Conservation (phyloP, 2,329 filamentous ascomycete species). For the Fusarium austroafricanum region DNA sequence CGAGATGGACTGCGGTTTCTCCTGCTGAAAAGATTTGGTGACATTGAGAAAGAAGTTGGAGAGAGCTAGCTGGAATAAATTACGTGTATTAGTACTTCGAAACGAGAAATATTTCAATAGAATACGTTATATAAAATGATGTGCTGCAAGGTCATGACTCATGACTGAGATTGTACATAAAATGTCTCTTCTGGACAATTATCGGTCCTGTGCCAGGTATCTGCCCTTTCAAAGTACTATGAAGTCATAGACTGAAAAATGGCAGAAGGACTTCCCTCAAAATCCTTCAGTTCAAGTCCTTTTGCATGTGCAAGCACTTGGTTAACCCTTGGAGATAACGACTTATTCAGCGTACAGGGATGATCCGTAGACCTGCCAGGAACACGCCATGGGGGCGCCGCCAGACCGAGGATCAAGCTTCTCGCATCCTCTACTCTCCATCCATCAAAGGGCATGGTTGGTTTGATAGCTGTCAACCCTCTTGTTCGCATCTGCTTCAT, state of each 20-base stretch:
- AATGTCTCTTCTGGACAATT: neutral
- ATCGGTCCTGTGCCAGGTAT: fast-evolving
- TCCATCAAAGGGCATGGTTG: conserved; percentile 11
- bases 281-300: conserved; percentile 9
- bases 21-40: neutral
- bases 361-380: conserved; percentile 26
- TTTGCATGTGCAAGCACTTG: conserved; percentile 6
- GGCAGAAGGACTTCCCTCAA: neutral
- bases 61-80: neutral
- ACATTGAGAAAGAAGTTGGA: neutral
- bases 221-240: neutral
- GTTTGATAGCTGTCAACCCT: neutral
- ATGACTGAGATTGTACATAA: neutral
- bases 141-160: too few species aligned
- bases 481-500: conserved; percentile 19
- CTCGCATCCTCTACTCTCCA: conserved; percentile 27
- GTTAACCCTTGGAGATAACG: conserved; percentile 1
- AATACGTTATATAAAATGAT: too few species aligned
- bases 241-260: conserved; percentile 8
- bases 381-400: conserved; percentile 16
- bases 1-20: conserved; percentile 5
- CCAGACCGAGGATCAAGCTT: conserved; percentile 9
- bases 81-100: too few species aligned
- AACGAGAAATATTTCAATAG: too few species aligned
- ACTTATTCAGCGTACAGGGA: conserved; percentile 17